phyloP scores from a whole-genome alignment of 768 basidiomycete species.

The Terana coerulea region DNA sequence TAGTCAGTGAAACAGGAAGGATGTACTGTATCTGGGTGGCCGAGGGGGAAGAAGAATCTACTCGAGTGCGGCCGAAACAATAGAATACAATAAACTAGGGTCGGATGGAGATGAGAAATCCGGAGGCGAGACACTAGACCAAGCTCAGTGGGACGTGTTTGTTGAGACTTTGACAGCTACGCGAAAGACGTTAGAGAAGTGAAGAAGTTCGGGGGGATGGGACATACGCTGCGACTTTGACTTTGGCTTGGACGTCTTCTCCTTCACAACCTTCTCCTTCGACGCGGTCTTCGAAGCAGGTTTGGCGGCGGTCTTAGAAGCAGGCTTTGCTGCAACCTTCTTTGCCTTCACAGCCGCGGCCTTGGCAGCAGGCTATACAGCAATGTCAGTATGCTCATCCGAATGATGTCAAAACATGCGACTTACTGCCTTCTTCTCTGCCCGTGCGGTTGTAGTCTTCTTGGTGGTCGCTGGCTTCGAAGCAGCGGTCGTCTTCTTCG shows the following conservation, averaged over 20 bases:
- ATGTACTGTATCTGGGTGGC: too few relatives aligned
- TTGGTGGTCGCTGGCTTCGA: conserved; percentile 25
- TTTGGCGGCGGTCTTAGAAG: conserved; percentile 22
- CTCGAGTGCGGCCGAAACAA: background rate
- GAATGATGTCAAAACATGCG: background rate
- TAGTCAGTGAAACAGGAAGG: too few relatives aligned
- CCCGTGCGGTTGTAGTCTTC: conserved; percentile 31
- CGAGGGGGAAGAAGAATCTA: conserved; percentile 1
- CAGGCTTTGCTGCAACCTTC: conserved; percentile 19
- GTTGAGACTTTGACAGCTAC: background rate
- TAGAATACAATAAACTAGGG: conserved; percentile 2
- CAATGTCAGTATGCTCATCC: background rate
- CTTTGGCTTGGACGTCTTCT: conserved; percentile 2
- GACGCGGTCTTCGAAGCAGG: background rate
- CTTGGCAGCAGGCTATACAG: conserved; percentile 26
- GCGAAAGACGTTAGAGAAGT: background rate
- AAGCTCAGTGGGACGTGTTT: background rate
- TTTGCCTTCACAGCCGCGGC: conserved; percentile 26
- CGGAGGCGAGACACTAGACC: background rate
- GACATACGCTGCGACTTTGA: background rate
- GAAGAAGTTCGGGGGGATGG: too few relatives aligned
- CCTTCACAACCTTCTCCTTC: too few relatives aligned
- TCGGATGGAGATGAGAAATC: background rate
- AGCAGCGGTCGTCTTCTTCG: conserved; percentile 24
- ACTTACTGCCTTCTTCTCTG: conserved; percentile 31